Evolutionary conservation across 2,329 filamentous ascomycete species (phyloP).

Genomic region (Fusarium mexicanum): DNA sequence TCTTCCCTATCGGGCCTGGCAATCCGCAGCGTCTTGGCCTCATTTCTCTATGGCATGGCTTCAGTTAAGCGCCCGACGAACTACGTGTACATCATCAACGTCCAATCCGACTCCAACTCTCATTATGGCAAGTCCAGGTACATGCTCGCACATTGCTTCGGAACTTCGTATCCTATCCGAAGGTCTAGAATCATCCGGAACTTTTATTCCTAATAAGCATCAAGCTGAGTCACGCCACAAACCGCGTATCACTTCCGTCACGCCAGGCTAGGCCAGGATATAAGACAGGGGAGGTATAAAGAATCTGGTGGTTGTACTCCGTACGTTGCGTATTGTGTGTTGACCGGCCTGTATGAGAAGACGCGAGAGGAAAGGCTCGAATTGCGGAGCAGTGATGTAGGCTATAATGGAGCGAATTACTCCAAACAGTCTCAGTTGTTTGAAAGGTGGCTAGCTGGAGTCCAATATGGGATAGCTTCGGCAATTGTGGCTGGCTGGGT

Average conservation of each 20-base stretch:
- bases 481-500: neutral
- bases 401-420: neutral
- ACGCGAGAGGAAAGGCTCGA: neutral
- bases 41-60: too few relatives aligned
- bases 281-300: neutral
- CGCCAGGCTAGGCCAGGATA: neutral
- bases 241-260: neutral
- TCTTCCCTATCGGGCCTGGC: too few relatives aligned
- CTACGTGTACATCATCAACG: too few relatives aligned
- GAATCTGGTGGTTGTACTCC: neutral
- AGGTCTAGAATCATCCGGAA: neutral
- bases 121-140: too few relatives aligned
- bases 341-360: neutral
- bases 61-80: too few relatives aligned
- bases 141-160: too few relatives aligned
- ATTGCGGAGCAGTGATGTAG: neutral
- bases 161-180: neutral
- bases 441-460: neutral
- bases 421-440: neutral
- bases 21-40: too few relatives aligned
- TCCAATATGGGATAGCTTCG: neutral
- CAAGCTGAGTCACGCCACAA: neutral
- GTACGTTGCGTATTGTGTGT: neutral
- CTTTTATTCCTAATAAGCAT: neutral
- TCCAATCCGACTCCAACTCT: too few relatives aligned